Evolutionary conservation across 495 filamentous ascomycete genomes (phyloP).

Genomic region (Aspergillus ostianus): DNA sequence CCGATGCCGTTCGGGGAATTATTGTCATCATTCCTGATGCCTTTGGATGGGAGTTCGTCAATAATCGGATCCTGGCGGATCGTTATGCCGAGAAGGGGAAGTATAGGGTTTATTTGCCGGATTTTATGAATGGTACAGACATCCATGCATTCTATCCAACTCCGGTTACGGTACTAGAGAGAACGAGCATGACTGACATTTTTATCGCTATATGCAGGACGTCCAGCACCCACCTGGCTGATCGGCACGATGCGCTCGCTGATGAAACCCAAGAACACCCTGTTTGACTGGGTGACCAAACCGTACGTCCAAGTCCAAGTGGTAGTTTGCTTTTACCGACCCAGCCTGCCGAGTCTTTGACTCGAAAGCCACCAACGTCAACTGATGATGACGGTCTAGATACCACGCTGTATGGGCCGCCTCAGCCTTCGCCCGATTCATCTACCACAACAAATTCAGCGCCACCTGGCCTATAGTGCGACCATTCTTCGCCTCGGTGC

Average conservation of each 20-base stretch:
- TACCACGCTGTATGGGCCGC: conserved; percentile 18
- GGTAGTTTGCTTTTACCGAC: neutral
- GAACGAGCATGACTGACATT: neutral
- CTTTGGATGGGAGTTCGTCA: conserved; percentile 57
- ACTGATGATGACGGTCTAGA: conserved; percentile 8
- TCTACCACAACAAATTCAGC: conserved; percentile 31
- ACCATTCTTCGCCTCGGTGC: conserved; percentile 46
- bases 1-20: conserved; percentile 38
- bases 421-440: conserved; percentile 31
- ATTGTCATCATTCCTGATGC: conserved; percentile 56
- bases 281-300: conserved; percentile 20
- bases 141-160: too few relatives aligned
- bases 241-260: conserved; percentile 13
- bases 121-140: conserved; percentile 58
- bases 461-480: conserved; percentile 42
- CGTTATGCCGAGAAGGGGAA: conserved; percentile 47
- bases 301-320: conserved; percentile 11
- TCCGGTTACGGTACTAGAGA: neutral
- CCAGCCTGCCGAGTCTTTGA: too few relatives aligned
- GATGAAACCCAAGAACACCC: neutral
- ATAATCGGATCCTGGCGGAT: conserved; percentile 54
- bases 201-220: conserved; percentile 15
- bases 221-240: conserved; percentile 14
- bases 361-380: too few relatives aligned
- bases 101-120: conserved; percentile 54